Base-by-base conservation (phyloP, 257 asterid genomes). In the Penstemon eatonii region DNA sequence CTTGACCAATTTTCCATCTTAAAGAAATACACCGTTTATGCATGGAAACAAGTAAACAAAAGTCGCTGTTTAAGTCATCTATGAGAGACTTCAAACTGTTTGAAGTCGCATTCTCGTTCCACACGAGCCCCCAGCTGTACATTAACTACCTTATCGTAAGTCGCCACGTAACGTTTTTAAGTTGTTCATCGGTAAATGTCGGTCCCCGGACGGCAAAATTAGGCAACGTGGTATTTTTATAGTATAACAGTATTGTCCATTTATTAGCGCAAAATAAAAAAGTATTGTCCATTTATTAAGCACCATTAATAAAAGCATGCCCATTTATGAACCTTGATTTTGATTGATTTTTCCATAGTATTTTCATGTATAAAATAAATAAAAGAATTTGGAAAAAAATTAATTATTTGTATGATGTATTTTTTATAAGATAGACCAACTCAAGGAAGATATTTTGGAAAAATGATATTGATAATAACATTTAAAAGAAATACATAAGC, bases 61-160 rank as follows among this genome's bases (percentile, higher is more conserved):
- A 63, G 36, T n/a, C 67, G 9, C 4, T 60, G 38, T 13, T 43
- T 60, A 42, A 60, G 43, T 0, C 10, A 60, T 36, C 12, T 58
- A 11, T 40, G 51, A 33, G 45, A 19, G 19, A 10, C 44, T 62
- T 62, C 43, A 18, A 63, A 46, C 25, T 63, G 42, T 15, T 15
- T 15, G 2, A 63, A 63, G 67, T 63, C 67, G 56, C 67, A 63
- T 25, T 63, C 67, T 18, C 67, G 67, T 25, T 63, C 25, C 40
- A 5, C 56, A 18, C 67, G 67, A 63, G 67, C 41, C 63, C 33
- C 19, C 42, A 57, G 45, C 63, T 8, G 13, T 57, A 36, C 18
- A 8, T 3, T 8, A 45, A 25, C 56, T 8, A 63, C 56, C 67
- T 63, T 19, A 63, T 63, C 43, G 0, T 25, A 46, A 19, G 40